phyloP scores from a whole-genome alignment of 75 land plant species.

The Adiantum capillusveneris region DNA sequence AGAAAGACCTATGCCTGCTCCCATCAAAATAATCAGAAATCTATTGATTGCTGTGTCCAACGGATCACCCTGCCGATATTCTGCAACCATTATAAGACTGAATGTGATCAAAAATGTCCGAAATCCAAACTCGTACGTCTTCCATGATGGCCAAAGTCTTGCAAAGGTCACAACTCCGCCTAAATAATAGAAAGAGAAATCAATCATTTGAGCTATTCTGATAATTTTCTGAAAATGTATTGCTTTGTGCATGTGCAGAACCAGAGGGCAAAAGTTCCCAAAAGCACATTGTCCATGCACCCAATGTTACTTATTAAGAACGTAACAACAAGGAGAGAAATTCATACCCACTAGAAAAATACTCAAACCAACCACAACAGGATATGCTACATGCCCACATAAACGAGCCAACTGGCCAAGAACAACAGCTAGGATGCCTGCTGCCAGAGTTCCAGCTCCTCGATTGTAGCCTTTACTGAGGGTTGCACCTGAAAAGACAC shows the following conservation, averaged over 20 bases:
- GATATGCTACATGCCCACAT: slow-evolving; percentile 31
- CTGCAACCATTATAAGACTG: slow-evolving; percentile 63
- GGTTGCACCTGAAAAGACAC: slow-evolving; percentile 40
- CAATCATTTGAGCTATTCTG: neutral
- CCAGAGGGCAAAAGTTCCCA: neutral
- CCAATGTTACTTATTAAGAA: too few species aligned
- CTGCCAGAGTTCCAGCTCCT: slow-evolving; percentile 42
- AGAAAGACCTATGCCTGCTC: slow-evolving; percentile 48
- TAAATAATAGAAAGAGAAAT: neutral
- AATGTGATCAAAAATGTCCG: slow-evolving; percentile 72
- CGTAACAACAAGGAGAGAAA: neutral
- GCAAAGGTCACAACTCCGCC: slow-evolving; percentile 40
- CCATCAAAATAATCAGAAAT: slow-evolving; percentile 55
- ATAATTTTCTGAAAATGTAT: neutral
- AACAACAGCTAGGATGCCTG: slow-evolving; percentile 46
- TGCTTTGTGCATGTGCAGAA: neutral
- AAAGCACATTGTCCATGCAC: too few species aligned
- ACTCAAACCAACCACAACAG: slow-evolving; percentile 26
- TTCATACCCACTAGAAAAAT: slow-evolving; percentile 40
- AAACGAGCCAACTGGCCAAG: slow-evolving; percentile 39
- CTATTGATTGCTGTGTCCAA: slow-evolving; percentile 49
- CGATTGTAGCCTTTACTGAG: slow-evolving; percentile 57
- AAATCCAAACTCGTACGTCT: slow-evolving; percentile 70
- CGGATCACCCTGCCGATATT: slow-evolving; percentile 47
- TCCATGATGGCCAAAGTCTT: slow-evolving; percentile 55